Percentiles rank a stretch among this genome's conserved stretches.
These are phyloP conservation scores for Ballota nigra DNA, from an alignment of 257 asterid species.

Conservation along the genomic window DNA sequence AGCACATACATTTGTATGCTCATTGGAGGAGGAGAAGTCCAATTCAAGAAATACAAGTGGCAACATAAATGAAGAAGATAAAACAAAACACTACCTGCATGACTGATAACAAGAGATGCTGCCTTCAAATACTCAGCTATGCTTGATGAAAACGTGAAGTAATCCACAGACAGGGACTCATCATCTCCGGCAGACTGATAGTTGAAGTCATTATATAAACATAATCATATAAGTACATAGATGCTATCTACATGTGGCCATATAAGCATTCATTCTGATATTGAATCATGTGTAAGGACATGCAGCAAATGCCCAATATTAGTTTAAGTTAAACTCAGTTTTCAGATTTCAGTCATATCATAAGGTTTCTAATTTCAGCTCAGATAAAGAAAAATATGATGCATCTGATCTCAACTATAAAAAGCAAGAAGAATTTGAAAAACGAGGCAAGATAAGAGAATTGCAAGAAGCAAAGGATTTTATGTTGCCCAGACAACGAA, in stretches of 20 bases:
- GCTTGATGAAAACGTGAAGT: constrained; percentile 86
- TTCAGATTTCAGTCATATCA: not conserved
- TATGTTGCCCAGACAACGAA: not conserved
- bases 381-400: not conserved
- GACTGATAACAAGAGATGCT: constrained; percentile 91
- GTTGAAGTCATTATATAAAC: not conserved
- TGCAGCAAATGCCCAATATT: not conserved
- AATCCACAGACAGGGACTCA: constrained; percentile 59
- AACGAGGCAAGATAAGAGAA: not conserved
- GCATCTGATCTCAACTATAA: not conserved
- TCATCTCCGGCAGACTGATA: constrained; percentile 67
- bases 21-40: not conserved
- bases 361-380: not conserved
- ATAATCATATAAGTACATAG: constrained; percentile 10
- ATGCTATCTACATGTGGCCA: not conserved
- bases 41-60: not conserved
- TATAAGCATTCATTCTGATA: not conserved
- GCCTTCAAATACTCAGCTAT: constrained; percentile 79
- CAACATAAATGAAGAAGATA: not conserved
- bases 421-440: not conserved
- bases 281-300: not conserved
- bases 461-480: not conserved
- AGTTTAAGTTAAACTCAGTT: not conserved
- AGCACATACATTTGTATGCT: not conserved
- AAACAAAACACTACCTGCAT: constrained; percentile 58